Evolutionary conservation across 2,329 filamentous ascomycete genomes (phyloP), one percentile per base, ranked within the genome.

Genomic region (Penicillium crustosum): DNA sequence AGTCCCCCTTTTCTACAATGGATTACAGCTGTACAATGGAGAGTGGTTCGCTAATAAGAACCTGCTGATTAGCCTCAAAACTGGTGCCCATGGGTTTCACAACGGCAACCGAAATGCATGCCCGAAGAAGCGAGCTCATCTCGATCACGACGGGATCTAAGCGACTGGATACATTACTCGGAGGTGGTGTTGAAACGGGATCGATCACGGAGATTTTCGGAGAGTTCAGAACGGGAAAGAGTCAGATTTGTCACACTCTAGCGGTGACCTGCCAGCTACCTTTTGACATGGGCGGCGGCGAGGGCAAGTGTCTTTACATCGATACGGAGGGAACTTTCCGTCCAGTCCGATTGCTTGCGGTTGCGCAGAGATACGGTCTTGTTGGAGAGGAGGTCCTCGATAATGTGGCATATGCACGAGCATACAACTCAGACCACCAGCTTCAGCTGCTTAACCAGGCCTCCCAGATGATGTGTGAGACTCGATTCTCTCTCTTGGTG

Each of bases 401-500:
- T 79, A 99, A 99, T 67, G 93, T 99, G 56, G 95, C 95, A 3
- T 99, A 99, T 74, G 95, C 95, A 49, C 89, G 94, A 59, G 94
- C 94, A 10, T 99, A 99, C 81, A 99, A 99, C 75, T 97, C 93
- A 0, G 94, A 99, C 65, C 94, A 99, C 76, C 94, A 99, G 75
- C 84, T 99, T 50, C 91, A 96, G 73, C 83, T 99, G 8, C 86
- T 99, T 61, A 94, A 94, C 69, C 93, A 97, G 75, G 95, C 94
- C 4, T 89, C 94, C 2, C 87, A 92, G 61, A 99, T 99, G 94
- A 99, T 99, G 95, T 97, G 93, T 57, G 95, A 99, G 79, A 99
- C 94, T 0, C 87, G 94, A 4, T 99, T 99, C 76, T 97, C 94
- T 3, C 83, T 99, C 9, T 86, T 99, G 49, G 87, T 99, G 49